Base-by-base conservation (phyloP, 2,329 filamentous ascomycete species). In the Scedosporium minutisporum region DNA sequence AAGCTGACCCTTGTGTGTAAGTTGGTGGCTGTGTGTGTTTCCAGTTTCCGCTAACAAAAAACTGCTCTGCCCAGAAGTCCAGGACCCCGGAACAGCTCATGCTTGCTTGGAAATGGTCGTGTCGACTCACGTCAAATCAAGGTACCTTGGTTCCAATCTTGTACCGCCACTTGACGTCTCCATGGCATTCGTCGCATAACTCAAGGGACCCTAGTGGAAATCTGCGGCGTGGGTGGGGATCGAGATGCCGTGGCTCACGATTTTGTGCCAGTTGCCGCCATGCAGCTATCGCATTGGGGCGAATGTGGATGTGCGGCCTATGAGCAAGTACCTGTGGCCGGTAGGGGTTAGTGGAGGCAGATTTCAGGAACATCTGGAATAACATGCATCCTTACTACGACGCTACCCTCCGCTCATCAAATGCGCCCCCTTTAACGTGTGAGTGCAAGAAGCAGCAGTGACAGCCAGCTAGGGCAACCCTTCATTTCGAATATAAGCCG, bases 401-500 rank as follows among this genome's bases (percentile, higher is more conserved):
- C 29, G 25, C 6, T 29, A 9, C 57, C 62, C 62, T 60, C 53
- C 27, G 21, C 23, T 6, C 60, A 42, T 61, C 60, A 29, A 23
- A n/a, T 18, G n/a, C 23, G 51, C 5, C 33, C 62, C 53, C 23
- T 23, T 38, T 38, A 38, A 51, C 46, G 46, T 25, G n/a, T 18
- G 46, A 16, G 46, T 51, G 46, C 46, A 25, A 51, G 27, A 57
- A 51, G n/a, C 51, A 21, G 21, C 51, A 21, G 21, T 23, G n/a
- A 51, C 46, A 18, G 21, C 46, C 46, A 51, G 46, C 46, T 51
- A 33, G 25, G 23, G 38, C 18, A 6, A 23, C 51, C 23, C 23
- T 27, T 12, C 25, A 60, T 41, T 42, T 62, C 63, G 63, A 61
- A 63, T 63, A 63, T 63, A 63, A 63, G 57, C 59, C 25, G 59